Evolutionary conservation across 2,329 filamentous ascomycete genomes (phyloP).

Genomic region (Aphanocladium album): DNA sequence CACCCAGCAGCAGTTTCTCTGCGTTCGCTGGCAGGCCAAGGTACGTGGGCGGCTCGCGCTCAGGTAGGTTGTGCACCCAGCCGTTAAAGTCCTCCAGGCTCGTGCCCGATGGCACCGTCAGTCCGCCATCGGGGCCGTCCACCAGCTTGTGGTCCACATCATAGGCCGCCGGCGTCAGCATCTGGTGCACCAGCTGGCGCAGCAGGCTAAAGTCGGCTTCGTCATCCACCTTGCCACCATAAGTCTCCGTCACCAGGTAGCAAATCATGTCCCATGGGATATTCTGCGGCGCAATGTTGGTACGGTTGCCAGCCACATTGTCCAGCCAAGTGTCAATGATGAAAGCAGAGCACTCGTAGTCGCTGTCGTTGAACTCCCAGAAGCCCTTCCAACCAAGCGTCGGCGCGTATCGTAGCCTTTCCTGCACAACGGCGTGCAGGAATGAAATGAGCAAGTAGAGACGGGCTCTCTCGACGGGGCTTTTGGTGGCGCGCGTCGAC

Average conservation of each 20-base stretch:
- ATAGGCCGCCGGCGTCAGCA: slow-evolving; percentile 84
- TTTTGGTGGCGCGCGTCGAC: slow-evolving; percentile 68
- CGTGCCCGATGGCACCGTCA: slow-evolving; percentile 75
- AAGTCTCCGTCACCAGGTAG: slow-evolving; percentile 86
- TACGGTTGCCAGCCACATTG: slow-evolving; percentile 71
- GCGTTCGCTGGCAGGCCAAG: slow-evolving; percentile 91
- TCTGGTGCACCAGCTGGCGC: slow-evolving; percentile 64
- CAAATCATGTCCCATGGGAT: slow-evolving; percentile 97
- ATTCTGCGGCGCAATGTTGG: slow-evolving; percentile 88
- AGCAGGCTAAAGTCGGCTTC: slow-evolving; percentile 76
- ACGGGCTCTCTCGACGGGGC: slow-evolving; percentile 84
- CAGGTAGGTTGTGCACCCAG: slow-evolving; percentile 89
- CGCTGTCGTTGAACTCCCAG: slow-evolving; percentile 99
- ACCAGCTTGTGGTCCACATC: slow-evolving; percentile 90
- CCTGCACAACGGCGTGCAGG: slow-evolving; percentile 92
- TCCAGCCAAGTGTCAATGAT: slow-evolving; percentile 97
- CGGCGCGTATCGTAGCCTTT: slow-evolving; percentile 88
- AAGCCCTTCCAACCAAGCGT: slow-evolving; percentile 96
- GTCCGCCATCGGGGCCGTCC: slow-evolving; percentile 55
- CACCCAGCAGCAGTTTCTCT: slow-evolving; percentile 89
- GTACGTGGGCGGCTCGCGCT: slow-evolving; percentile 94
- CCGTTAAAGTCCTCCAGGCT: slow-evolving; percentile 78
- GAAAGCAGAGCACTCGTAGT: slow-evolving; percentile 95
- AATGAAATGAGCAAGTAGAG: slow-evolving; percentile 90
- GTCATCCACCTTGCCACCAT: slow-evolving; percentile 96